Base-by-base conservation (phyloP, 208 protist species). In the Trypanosomatidae sp. region DNA sequence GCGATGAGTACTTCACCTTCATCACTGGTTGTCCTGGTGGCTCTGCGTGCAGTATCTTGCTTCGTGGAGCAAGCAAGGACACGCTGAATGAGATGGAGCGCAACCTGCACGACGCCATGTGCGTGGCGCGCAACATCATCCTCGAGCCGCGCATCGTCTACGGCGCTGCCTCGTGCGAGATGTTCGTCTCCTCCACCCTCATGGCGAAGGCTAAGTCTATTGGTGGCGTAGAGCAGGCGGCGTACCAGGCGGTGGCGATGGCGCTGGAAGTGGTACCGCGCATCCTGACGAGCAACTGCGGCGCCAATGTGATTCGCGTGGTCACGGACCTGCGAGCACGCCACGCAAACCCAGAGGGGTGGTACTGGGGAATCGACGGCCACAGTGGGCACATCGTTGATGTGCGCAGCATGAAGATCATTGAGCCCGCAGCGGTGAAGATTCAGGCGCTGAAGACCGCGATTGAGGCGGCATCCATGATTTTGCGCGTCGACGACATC, bases 1-100 rank as follows among this genome's bases (percentile, higher is more conserved):
- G 99, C n/a, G 99, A 99, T 74, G 99, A 99, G 85, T 99, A 99
- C 91, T 99, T 99, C 86, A 97, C 99, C 30, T 99, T 99, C 86
- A 95, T 99, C 70, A 98, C 97, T 47, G 93, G 99, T 50, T 99
- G 99, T 92, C 92, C 97, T 46, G 84, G 97, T 17, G 97, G 99
- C 62, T 99, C 98, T 80, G 99, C 99, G 17, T 99, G 99, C 89
- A 99, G 99, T 66, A 98, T 99, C 77, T 62, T 99, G 7, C 93
- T 99, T 15, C 95, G 99, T 74, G 99, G 99, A 72, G 98, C 99
- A 36, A 98, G 90, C 81, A 99, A 99, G 89, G 99, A 99, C 85
- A 95, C 99, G n/a, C 93, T 99, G 28, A 99, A 99, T 76, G 99
- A 99, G 91, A 97, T 99, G 80, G 98, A 99, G 89, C 90, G 98